Base-by-base conservation (phyloP, 768 basidiomycete species). In the Glaciozyma martinii region DNA sequence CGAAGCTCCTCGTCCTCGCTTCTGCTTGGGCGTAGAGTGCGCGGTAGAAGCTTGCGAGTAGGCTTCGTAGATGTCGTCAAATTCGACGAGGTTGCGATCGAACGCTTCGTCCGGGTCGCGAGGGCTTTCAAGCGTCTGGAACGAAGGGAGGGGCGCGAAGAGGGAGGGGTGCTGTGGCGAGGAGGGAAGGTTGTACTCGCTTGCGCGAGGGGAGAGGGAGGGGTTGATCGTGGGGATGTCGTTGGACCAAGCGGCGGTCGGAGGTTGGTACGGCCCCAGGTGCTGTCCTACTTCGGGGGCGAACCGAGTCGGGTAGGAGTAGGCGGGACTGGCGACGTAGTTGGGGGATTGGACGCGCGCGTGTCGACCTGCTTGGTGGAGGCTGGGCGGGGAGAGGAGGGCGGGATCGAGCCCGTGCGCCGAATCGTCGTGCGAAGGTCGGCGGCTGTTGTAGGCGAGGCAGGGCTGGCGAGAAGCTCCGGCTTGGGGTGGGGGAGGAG, bases 271-370 rank as follows among this genome's bases (percentile, higher is more conserved):
- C 21, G 29, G 54, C 8, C n/a, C 50, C 10, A n/a, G n/a, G 46
- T 47, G 46, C 23, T 40, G 30, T 16, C 30, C 52, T 32, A 15
- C 37, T 12, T 52, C n/a, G 7, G 49, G 30, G 27, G 60, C 60
- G 60, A 16, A 66, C 16, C 68, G 65, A 12, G 52, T 66, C 32
- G 68, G 68, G 60, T 70, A 70, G 23, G 68, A 61, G 47, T 62
- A 70, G 15, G 16, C 29, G 6, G 43, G 59, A 25, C 37, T 40
- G 37, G 23, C 40, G 8, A 16, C 13, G 40, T 40, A 23, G 37
- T 3, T 23, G 29, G 18, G 37, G 49, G 47, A 32, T 54, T 5
- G 30, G 30, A 15, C 19, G 29, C 15, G 19, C 29, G 19, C 53
- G 53, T 29, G 29, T 27, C 53, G 30, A 30, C 53, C 18, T 21